Base-by-base conservation (phyloP, 2,329 filamentous ascomycete species). In the Diplodia seriata region DNA sequence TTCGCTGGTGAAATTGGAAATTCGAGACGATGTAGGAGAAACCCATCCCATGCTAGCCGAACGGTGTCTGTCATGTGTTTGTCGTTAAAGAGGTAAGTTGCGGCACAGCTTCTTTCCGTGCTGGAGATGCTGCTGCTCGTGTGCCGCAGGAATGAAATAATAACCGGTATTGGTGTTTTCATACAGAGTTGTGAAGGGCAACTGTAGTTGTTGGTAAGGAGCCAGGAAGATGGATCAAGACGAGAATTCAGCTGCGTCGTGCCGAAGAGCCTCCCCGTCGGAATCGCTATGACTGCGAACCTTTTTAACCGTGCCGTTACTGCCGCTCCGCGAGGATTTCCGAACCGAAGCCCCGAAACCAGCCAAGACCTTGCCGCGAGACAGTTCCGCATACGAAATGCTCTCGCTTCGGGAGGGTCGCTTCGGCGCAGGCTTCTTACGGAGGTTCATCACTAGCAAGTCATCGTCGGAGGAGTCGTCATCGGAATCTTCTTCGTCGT, bases 301-400 rank as follows among this genome's bases (percentile, higher is more conserved):
- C 72, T 84, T 84, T 73, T 84, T 84, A 72, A 84, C 81, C 8
- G 83, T 84, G 38, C 82, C 81, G 70, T 81, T 83, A 72, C 82
- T 84, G 29, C 82, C 82, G 70, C 82, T 84, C 43, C 83, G 77
- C 12, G 76, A 78, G 47, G 80, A 79, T 57, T 72, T 72, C 57
- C 73, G 73, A 23, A 75, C 47, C 8, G 31, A 66, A 12, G 47
- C 56, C 11, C 74, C 74, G 7, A 76, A 76, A 12, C 73, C 74
- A 43, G 76, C 71, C 62, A 74, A 50, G 5, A 59, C 69, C 53
- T 71, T 72, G 20, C 74, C 72, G 29, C 77, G 73, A 9, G 79
- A 73, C 0, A 79, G 71, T 67, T 79, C 74, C 23, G 75, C 78
- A 61, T 78, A 77, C 20, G 76, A 77, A 26, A 81, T 74, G 14